Percentiles rank a stretch among this genome's conserved stretches.
Conservation (phyloP, 257 asterid species). For the Anisodus tanguticus region DNA sequence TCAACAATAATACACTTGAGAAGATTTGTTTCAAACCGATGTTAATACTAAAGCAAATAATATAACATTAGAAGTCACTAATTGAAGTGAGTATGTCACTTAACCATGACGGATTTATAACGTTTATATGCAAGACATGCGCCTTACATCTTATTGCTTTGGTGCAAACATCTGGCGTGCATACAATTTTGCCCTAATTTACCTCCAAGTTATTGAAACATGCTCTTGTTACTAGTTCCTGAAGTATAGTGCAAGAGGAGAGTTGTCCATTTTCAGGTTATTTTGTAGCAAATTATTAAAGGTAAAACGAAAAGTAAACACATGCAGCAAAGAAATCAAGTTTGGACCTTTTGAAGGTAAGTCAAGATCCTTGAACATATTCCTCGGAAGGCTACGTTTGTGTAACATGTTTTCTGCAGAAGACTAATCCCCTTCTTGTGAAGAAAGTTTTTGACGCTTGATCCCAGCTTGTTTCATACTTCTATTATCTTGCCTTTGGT, state of each 20-base stretch:
- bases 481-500: conserved; percentile 25
- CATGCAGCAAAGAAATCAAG: too few relatives aligned
- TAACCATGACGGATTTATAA: neutral
- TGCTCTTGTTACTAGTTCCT: neutral
- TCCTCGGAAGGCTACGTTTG: conserved; percentile 21
- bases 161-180: neutral
- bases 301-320: neutral
- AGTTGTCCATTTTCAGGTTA: neutral
- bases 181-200: neutral
- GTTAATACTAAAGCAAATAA: neutral
- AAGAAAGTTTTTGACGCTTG: conserved; percentile 7
- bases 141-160: neutral
- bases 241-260: conserved; percentile 14
- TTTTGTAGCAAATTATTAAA: neutral
- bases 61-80: neutral
- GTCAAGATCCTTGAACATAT: neutral
- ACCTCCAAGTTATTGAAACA: conserved; percentile 18
- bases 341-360: conserved; percentile 28
- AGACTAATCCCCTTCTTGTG: neutral
- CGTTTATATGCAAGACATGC: neutral
- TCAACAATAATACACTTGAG: neutral
- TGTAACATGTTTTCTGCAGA: neutral
- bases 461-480: conserved; percentile 15
- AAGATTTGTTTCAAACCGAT: too few relatives aligned
- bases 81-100: neutral